Evolutionary conservation across 2,329 filamentous ascomycete genomes (phyloP).

Genomic region (Albifimbria verrucaria): DNA sequence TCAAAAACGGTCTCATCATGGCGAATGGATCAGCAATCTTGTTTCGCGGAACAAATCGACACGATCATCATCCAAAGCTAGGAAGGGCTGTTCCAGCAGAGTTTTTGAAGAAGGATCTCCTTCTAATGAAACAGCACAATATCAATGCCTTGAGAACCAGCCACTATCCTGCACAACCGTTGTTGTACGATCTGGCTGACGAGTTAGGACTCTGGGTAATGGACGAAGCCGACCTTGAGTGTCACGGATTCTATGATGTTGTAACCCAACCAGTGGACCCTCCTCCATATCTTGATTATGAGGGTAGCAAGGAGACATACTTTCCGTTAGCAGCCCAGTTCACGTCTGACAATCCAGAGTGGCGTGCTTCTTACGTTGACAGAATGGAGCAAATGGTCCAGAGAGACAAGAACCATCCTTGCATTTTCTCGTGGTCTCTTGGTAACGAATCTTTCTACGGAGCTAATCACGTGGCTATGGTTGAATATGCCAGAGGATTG

Average conservation of each 20-base stretch:
- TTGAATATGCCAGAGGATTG: conserved; percentile 54
- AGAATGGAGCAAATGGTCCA: conserved; percentile 61
- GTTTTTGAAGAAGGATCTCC: conserved; percentile 56
- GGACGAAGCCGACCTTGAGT: conserved; percentile 53
- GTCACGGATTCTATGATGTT: conserved; percentile 45
- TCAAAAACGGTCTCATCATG: conserved; percentile 57
- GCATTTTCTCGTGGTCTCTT: conserved; percentile 67
- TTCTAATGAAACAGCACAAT: conserved; percentile 65
- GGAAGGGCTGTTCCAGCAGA: conserved; percentile 60
- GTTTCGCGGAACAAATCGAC: conserved; percentile 63
- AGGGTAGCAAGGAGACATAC: conserved; percentile 4
- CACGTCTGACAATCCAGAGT: conserved; percentile 58
- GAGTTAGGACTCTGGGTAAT: conserved; percentile 63
- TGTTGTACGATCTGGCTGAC: conserved; percentile 58
- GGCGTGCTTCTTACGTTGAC: conserved; percentile 64
- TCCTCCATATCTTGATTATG: conserved; percentile 2
- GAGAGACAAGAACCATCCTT: conserved; percentile 58
- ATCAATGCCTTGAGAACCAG: conserved; percentile 67
- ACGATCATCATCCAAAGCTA: conserved; percentile 61
- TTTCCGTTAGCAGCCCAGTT: conserved; percentile 25
- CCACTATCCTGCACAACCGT: conserved; percentile 61
- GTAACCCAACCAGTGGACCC: conserved; percentile 8
- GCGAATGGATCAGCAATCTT: conserved; percentile 63
- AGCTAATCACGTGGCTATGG: conserved; percentile 65
- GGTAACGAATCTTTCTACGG: conserved; percentile 73